Percentiles rank a stretch among this genome's conserved stretches.
phyloP scores from a whole-genome alignment of 768 basidiomycete species.

The Pleurotus platypus region DNA sequence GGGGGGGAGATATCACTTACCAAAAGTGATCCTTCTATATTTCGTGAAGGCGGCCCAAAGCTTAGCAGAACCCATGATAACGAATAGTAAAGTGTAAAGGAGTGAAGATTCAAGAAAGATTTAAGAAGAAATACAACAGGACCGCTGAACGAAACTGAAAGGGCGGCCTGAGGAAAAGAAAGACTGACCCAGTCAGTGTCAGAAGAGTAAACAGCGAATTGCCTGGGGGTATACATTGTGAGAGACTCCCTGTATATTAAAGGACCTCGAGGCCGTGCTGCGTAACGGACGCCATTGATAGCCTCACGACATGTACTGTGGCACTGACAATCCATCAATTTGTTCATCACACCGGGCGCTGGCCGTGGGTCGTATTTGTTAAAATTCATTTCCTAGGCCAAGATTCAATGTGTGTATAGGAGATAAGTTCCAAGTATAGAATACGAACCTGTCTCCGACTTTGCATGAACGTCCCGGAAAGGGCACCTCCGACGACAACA shows the following conservation, averaged over 20 bases:
- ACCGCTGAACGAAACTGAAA: conserved; percentile 25
- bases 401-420: no score
- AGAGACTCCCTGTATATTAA: conserved; percentile 2
- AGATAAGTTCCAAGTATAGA: no score
- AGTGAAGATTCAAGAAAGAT: conserved; percentile 11
- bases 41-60: conserved; percentile 29
- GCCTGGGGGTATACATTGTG: neutral
- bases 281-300: conserved; percentile 1
- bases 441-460: no score
- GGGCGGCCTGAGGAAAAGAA: conserved; percentile 14
- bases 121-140: conserved; percentile 15
- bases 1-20: conserved; percentile 19
- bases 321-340: neutral
- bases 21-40: conserved; percentile 28
- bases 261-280: neutral
- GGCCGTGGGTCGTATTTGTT: neutral
- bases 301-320: neutral
- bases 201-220: conserved; percentile 14
- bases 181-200: conserved; percentile 17
- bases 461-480: no score
- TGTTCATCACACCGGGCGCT: conserved; percentile 9
- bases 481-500: no score
- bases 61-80: conserved; percentile 18
- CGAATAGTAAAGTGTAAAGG: conserved; percentile 11
- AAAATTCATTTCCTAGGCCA: no score